Percentiles rank a stretch among this genome's conserved stretches.
Conservation (phyloP, 1,284 basidiomycete species). For the Cystobasidium slooffiae region DNA sequence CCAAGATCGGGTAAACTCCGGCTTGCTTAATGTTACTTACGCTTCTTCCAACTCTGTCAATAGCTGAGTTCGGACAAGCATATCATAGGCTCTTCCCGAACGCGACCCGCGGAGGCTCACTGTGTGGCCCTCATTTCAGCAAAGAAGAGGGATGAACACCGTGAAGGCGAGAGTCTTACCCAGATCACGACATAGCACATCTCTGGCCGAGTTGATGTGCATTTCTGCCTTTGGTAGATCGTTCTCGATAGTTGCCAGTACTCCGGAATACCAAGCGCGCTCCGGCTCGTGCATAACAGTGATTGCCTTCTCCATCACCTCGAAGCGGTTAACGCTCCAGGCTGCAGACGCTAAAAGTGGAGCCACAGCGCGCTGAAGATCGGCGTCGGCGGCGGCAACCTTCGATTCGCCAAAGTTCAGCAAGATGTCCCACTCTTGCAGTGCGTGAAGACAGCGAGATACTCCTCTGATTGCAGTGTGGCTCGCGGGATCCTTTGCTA, state of each 20-base stretch:
- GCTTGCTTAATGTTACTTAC: slow-evolving; percentile 5
- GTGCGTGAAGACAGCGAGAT: slow-evolving; percentile 32
- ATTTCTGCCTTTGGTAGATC: slow-evolving; percentile 5
- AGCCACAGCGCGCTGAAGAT: slow-evolving; percentile 8
- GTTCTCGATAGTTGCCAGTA: slow-evolving; percentile 15
- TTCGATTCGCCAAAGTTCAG: slow-evolving; percentile 23
- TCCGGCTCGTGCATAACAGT: slow-evolving; percentile 21
- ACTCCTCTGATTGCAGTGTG: slow-evolving; percentile 16
- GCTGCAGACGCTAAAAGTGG: slow-evolving; percentile 29
- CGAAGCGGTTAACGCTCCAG: slow-evolving; percentile 29
- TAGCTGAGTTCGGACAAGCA: slow-evolving; percentile 38
- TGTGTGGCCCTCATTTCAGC: neutral
- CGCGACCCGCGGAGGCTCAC: slow-evolving; percentile 25
- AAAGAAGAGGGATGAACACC: neutral
- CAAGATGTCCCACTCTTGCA: slow-evolving; percentile 41
- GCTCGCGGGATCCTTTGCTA: slow-evolving; percentile 15
- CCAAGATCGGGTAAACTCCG: neutral
- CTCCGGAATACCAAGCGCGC: slow-evolving; percentile 28
- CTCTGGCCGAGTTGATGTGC: slow-evolving; percentile 32
- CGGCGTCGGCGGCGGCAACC: neutral
- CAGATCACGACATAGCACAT: slow-evolving; percentile 29
- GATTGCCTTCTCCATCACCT: slow-evolving; percentile 25
- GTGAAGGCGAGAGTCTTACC: slow-evolving; percentile 4
- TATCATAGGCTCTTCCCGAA: slow-evolving; percentile 30
- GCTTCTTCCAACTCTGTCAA: slow-evolving; percentile 43